phyloP scores from a whole-genome alignment of 441 rosid species.

The Adansonia rubrostipa region DNA sequence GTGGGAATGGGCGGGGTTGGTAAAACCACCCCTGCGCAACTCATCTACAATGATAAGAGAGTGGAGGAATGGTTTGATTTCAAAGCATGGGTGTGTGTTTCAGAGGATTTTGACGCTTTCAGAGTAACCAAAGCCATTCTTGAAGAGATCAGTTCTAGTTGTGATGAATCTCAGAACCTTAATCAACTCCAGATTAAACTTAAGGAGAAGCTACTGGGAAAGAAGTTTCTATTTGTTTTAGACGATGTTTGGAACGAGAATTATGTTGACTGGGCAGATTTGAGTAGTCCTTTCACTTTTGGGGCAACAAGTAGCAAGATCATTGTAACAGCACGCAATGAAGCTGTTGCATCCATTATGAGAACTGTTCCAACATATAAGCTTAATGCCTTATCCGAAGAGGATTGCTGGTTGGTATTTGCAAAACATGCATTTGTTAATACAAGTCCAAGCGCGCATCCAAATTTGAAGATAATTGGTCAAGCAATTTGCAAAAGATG shows the following conservation, averaged over 20 bases:
- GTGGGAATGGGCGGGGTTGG: not conserved
- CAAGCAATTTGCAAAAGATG: not conserved
- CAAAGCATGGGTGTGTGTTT: not conserved
- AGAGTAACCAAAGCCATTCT: not conserved
- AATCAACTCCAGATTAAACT: not conserved
- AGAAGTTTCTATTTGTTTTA: conserved; percentile 19
- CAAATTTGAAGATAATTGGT: not conserved
- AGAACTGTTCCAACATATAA: not conserved
- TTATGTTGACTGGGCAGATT: conserved; percentile 5
- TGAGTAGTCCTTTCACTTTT: not conserved
- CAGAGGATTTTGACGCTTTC: not conserved
- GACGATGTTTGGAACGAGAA: conserved; percentile 31
- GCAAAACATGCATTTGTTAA: too few species aligned
- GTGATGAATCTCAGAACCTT: not conserved
- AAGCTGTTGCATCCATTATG: not conserved
- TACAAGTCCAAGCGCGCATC: not conserved
- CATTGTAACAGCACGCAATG: not conserved
- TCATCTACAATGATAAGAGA: not conserved
- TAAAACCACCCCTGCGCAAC: not conserved
- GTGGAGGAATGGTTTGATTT: not conserved
- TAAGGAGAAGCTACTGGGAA: not conserved
- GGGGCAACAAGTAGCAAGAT: too few species aligned
- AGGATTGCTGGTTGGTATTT: too few species aligned
- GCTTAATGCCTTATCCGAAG: not conserved
- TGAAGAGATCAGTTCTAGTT: not conserved